Conservation (phyloP, 352 stramenopile genomes). For the Pythium monospermum region DNA sequence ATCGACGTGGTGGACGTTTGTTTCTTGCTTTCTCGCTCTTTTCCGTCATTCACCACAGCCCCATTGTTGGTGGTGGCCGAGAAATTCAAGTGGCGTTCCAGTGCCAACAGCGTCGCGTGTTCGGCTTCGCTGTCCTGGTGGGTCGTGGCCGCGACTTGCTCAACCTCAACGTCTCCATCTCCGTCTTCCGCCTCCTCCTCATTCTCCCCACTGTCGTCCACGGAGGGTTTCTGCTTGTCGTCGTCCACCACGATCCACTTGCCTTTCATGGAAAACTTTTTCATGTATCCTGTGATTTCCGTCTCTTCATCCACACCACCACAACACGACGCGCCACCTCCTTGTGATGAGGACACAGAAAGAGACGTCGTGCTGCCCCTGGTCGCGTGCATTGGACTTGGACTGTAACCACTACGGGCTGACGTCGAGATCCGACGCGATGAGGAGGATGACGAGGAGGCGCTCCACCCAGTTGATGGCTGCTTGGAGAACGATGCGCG, state of each 20-base stretch:
- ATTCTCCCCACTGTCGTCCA: conserved; percentile 20
- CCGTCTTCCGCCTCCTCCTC: conserved; percentile 31
- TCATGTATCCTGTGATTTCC: conserved; percentile 41
- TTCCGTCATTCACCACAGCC: too few relatives aligned
- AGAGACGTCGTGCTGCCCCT: conserved; percentile 21
- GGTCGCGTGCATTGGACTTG: too few relatives aligned
- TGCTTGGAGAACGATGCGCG: conserved; percentile 23
- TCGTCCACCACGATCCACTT: conserved; percentile 44
- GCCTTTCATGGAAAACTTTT: conserved; percentile 59
- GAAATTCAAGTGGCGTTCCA: conserved; percentile 21
- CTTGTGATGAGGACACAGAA: conserved; percentile 22
- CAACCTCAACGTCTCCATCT: conserved; percentile 19
- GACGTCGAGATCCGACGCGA: too few relatives aligned
- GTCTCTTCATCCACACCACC: conserved; percentile 39
- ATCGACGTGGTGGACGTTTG: not conserved
- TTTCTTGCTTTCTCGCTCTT: too few relatives aligned
- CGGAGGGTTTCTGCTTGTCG: too few relatives aligned
- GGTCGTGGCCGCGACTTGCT: conserved; percentile 15
- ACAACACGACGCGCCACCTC: too few relatives aligned
- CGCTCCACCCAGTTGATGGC: not conserved
- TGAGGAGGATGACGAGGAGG: not conserved
- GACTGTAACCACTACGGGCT: too few relatives aligned
- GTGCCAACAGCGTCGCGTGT: conserved; percentile 12
- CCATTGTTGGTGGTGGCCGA: too few relatives aligned
- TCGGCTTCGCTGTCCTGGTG: conserved; percentile 8